Evolutionary conservation across 306 rosid genomes (phyloP).

Genomic region (Gynostemma pentaphyllum): DNA sequence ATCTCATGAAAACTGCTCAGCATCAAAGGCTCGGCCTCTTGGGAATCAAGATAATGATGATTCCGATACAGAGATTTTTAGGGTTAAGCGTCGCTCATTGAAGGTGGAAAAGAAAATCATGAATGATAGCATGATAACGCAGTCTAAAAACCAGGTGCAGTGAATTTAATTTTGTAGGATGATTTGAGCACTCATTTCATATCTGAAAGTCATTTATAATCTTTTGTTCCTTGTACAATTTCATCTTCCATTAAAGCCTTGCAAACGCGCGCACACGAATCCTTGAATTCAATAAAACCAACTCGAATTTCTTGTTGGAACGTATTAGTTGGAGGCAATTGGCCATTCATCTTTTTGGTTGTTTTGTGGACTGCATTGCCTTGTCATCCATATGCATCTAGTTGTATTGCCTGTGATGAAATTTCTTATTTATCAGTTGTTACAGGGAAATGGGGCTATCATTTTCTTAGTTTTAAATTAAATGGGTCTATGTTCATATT

Average conservation of each 20-base stretch:
- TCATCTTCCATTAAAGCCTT: too few species aligned
- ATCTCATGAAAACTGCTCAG: constrained; percentile 22
- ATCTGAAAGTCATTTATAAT: neutral
- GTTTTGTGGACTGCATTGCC: neutral
- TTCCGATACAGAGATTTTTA: constrained; percentile 74
- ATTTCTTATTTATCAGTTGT: neutral
- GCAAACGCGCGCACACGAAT: too few species aligned
- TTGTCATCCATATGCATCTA: neutral
- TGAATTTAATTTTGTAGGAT: neutral
- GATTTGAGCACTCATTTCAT: neutral
- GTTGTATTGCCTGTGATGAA: neutral
- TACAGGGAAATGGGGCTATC: neutral
- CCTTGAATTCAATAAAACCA: neutral
- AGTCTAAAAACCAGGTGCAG: constrained; percentile 61
- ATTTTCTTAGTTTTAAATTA: too few species aligned
- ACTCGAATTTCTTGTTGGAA: too few species aligned
- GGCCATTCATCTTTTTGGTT: neutral
- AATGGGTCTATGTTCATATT: too few species aligned
- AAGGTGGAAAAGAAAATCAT: constrained; percentile 52
- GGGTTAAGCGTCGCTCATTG: constrained; percentile 86
- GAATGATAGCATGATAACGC: constrained; percentile 24
- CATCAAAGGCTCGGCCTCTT: constrained; percentile 23
- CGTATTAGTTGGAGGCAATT: too few species aligned
- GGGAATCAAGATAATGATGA: constrained; percentile 50
- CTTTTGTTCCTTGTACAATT: neutral